Percentiles rank a stretch among this genome's conserved stretches.
Conservation (phyloP, 495 filamentous ascomycete species). For the Penicillium antarcticum region DNA sequence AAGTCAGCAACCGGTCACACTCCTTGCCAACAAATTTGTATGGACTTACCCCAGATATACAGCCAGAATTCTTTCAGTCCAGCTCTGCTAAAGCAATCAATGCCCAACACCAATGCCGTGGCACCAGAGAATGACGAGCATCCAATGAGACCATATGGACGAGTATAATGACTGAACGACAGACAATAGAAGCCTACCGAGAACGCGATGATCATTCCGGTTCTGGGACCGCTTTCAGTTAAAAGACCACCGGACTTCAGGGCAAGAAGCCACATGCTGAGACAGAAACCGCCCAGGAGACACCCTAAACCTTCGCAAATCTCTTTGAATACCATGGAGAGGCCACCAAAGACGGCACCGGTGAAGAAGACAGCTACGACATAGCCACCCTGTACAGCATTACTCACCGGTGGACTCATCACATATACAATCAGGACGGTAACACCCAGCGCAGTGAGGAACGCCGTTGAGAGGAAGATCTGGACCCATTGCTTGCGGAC, state of each 20-base stretch:
- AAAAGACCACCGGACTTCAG: conserved; percentile 76
- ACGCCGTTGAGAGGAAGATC: conserved; percentile 76
- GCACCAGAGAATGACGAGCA: conserved; percentile 78
- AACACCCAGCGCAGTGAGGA: conserved; percentile 68
- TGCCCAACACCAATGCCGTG: conserved; percentile 73
- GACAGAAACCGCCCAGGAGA: conserved; percentile 79
- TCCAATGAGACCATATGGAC: conserved; percentile 71
- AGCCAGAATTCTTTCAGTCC: conserved; percentile 95
- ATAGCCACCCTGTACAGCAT: conserved; percentile 83
- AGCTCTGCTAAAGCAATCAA: conserved; percentile 87
- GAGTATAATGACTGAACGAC: conserved; percentile 77
- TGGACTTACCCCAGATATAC: conserved; percentile 75
- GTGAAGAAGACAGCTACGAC: conserved; percentile 76
- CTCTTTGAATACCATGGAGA: conserved; percentile 78
- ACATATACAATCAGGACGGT: conserved; percentile 88
- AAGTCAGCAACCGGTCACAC: conserved; percentile 5
- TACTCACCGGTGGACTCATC: conserved; percentile 73
- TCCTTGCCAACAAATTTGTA: not conserved
- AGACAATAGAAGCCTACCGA: conserved; percentile 62
- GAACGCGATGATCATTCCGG: conserved; percentile 73
- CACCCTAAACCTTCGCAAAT: conserved; percentile 85
- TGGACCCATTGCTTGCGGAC: conserved; percentile 81
- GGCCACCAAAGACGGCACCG: conserved; percentile 70
- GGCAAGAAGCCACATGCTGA: conserved; percentile 88
- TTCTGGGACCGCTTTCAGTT: conserved; percentile 54